Base-by-base conservation (phyloP, 2,329 filamentous ascomycete species). In the Colletotrichum lindemuthianum region DNA sequence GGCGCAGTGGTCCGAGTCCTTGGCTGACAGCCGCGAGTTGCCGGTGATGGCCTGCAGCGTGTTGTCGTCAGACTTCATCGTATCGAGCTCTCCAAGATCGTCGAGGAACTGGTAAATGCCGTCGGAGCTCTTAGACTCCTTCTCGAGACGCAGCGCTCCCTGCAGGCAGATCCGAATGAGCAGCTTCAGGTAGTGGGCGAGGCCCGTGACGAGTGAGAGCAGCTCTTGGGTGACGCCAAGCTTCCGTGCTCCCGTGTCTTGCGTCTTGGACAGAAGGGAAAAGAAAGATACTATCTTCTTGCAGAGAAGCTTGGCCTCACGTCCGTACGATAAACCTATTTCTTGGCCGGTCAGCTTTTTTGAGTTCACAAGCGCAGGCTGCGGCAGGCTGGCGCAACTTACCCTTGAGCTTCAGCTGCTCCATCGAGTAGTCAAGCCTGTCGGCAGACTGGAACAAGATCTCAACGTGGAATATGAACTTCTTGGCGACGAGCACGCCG, bases 221-320 rank as follows among this genome's bases (percentile, higher is more conserved):
- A 99, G 85, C 76, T 99, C 96, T 76, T 99, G 96, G 8, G 96
- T 99, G 37, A 99, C 96, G 47, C 96, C 96, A 45, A 98, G 87
- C 75, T 97, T 96, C 63, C 92, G 87, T 41, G 92, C 89, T n/a
- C 91, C 92, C 8, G 90, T 92, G 73, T 97, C 94, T 74, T 98
- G 95, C 1, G 94, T 96, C 76, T 97, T 97, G 6, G 95, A 97
- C 8, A 99, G 84, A 15, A 99, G 82, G 11, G 93, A 93, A 76
- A 99, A 99, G 82, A 99, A 99, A 33, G 95, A 92, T 6, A 99
- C 96, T 59, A 99, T 97, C 78, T 99, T 99, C 79, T 99, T 99
- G 83, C 96, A 99, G n/a, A 99, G 87, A 54, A 99, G 84, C 78
- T 99, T 99, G n/a, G 96, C 92, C 81, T 99, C 96, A 72, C 96